Evolutionary conservation across 1,284 basidiomycete species (phyloP), one percentile per base, ranked within the genome.

Genomic region (Chiua sp.): DNA sequence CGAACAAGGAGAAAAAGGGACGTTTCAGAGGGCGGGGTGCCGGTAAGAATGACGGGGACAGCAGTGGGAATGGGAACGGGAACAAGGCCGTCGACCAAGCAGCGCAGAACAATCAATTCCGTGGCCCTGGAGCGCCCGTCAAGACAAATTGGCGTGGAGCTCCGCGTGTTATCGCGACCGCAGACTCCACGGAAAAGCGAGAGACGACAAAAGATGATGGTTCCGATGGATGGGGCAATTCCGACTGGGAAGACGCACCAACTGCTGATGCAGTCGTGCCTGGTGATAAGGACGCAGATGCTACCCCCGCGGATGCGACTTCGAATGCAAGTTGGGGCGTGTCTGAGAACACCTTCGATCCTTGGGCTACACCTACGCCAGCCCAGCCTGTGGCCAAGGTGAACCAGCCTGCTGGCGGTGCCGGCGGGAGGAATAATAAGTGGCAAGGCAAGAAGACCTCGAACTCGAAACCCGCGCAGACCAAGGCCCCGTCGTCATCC

Each of bases 101-200:
- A 47, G 28, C n/a, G n/a, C 65, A 57, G 18, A 64, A 52, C 61
- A 73, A 68, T 33, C 53, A 47, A 13, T 75, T 72, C 62, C 66
- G 70, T n/a, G 72, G 74, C n/a, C 57, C 72, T 20, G 71, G 74
- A n/a, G 74, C 72, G 4, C 70, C 71, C 2, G 68, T 72, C 54
- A 75, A 50, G 62, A 75, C 70, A 2, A 72, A 68, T 39, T 72
- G 71, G 71, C 72, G 69, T 4, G 71, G 74, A 1, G 47, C 62
- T 16, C 73, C 71, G 12, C 71, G 71, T 7, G 58, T 57, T 16
- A 73, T 72, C 33, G 63, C 75, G 10, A 60, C 71, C 16, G 61
- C 65, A 0, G 72, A 67, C 42, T 46, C 56, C 15, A 64, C 74
- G 0, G 73, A 72, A 58, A 52, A 66, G 48, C 66, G 68, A 32